Percentiles rank a stretch among this genome's conserved stretches.
phyloP scores from a whole-genome alignment of 2,329 filamentous ascomycete genomes.

The Ascochyta lentis region DNA sequence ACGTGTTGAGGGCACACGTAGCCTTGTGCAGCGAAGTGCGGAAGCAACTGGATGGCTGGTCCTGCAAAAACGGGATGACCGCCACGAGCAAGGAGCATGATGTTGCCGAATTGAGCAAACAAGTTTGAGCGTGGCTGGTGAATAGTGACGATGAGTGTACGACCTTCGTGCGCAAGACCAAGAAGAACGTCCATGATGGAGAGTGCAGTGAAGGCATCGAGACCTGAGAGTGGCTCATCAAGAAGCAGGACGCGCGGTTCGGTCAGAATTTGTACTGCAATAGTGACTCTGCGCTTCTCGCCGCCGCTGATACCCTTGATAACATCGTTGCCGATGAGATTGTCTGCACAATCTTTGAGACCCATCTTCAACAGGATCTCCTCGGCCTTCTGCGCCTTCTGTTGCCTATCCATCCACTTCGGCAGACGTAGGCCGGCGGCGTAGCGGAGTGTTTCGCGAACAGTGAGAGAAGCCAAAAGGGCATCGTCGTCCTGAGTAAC shows the following conservation, averaged over 20 bases:
- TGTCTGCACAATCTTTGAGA: constrained; percentile 78
- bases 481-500: constrained; percentile 82
- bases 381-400: constrained; percentile 73
- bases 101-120: constrained; percentile 73
- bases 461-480: constrained; percentile 74
- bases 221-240: constrained; percentile 77
- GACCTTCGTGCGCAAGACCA: constrained; percentile 73
- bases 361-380: constrained; percentile 77
- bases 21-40: constrained; percentile 67
- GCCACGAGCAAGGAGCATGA: constrained; percentile 73
- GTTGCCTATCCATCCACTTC: constrained; percentile 70
- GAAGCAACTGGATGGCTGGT: constrained; percentile 66
- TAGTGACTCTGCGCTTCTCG: constrained; percentile 78
- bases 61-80: constrained; percentile 74
- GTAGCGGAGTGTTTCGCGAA: constrained; percentile 72
- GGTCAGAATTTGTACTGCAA: constrained; percentile 78
- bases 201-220: constrained; percentile 78
- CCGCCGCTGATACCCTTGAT: constrained; percentile 82
- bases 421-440: constrained; percentile 75
- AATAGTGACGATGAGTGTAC: constrained; percentile 77
- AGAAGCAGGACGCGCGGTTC: constrained; percentile 75
- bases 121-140: constrained; percentile 78
- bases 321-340: constrained; percentile 73
- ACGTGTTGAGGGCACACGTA: constrained; percentile 71
- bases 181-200: constrained; percentile 74